Conservation (phyloP, 331 rosid genomes). For the Quercus lobata region DNA sequence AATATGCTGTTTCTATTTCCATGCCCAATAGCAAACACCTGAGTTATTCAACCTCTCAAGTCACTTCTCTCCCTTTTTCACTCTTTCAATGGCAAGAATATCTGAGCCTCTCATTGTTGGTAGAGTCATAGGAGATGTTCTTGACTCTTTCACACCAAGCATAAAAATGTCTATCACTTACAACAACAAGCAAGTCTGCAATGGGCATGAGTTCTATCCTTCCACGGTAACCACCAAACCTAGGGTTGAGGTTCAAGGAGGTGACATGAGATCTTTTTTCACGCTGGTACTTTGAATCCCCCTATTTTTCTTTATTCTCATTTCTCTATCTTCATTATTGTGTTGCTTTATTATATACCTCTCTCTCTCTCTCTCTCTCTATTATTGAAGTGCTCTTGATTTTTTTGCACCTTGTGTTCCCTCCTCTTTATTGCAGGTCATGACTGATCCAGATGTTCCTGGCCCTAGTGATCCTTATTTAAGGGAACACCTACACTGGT, state of each 20-base stretch:
- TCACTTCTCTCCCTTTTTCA: not conserved
- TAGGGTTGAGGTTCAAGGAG: slow-evolving; percentile 59
- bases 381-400: not conserved
- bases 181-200: slow-evolving; percentile 43
- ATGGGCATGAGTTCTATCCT: slow-evolving; percentile 53
- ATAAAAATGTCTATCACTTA: slow-evolving; percentile 35
- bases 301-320: not conserved
- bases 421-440: slow-evolving; percentile 18
- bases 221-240: slow-evolving; percentile 45
- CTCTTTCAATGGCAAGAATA: slow-evolving; percentile 28
- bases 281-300: slow-evolving; percentile 32
- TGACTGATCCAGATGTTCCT: slow-evolving; percentile 64
- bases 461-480: slow-evolving; percentile 66
- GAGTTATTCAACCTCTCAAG: too few relatives aligned
- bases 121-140: slow-evolving; percentile 81
- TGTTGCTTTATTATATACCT: not conserved
- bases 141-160: slow-evolving; percentile 53
- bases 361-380: not conserved
- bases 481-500: slow-evolving; percentile 66
- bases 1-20: slow-evolving; percentile 15
- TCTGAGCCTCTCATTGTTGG: slow-evolving; percentile 59
- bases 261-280: slow-evolving; percentile 54
- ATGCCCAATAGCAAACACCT: too few relatives aligned
- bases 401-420: not conserved
- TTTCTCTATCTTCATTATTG: not conserved